Evolutionary conservation across 768 basidiomycete species (phyloP).

Genomic region (Suillus spraguei): DNA sequence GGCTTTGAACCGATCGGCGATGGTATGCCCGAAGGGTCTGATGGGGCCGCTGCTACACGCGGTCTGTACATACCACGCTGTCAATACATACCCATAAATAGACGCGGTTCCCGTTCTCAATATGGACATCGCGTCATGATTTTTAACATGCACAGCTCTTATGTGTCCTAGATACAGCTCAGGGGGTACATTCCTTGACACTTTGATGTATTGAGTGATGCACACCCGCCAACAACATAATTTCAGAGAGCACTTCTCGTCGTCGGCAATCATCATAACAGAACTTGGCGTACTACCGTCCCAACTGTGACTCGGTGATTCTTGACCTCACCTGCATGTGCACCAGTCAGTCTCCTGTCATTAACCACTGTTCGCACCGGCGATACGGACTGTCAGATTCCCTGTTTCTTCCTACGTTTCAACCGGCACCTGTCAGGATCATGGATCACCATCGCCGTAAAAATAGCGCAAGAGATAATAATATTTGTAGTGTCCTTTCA

Average conservation of each 20-base stretch:
- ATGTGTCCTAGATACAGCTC: background rate
- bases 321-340: background rate
- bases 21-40: background rate
- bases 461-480: background rate
- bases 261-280: background rate
- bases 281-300: background rate
- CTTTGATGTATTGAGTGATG: background rate
- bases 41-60: too few species aligned
- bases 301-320: background rate
- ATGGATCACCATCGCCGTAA: background rate
- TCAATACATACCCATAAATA: background rate
- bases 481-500: background rate
- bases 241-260: background rate
- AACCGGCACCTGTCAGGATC: background rate
- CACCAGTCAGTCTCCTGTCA: background rate
- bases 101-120: background rate
- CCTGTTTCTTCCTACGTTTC: background rate
- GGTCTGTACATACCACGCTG: background rate
- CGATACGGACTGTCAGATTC: background rate
- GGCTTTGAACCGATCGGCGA: background rate
- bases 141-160: background rate
- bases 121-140: background rate
- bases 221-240: background rate
- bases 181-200: background rate
- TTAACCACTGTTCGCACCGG: background rate